Evolutionary conservation across 176 grass and related monocot species (phyloP).

Genomic region (Lolium multiflorum): DNA sequence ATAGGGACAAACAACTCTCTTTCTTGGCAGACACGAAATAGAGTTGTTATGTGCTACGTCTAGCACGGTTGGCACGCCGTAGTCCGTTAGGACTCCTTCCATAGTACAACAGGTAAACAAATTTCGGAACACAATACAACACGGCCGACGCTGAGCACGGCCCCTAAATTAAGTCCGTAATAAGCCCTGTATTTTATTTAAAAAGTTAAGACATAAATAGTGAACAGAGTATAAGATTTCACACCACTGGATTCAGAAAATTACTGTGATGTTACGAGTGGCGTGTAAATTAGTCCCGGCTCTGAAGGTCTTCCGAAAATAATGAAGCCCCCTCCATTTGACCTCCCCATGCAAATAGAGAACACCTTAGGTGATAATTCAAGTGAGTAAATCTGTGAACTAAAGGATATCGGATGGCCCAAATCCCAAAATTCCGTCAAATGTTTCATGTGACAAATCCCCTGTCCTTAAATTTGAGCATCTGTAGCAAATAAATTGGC

Average conservation of each 20-base stretch:
- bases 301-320: background rate
- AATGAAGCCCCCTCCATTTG: background rate
- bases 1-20: too few species aligned
- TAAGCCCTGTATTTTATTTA: background rate
- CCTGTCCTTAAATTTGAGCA: background rate
- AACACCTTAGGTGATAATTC: background rate
- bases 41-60: too few species aligned
- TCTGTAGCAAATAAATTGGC: background rate
- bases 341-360: background rate
- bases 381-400: background rate
- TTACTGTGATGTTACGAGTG: background rate
- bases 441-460: background rate
- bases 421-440: background rate
- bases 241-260: background rate
- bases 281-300: background rate
- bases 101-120: too few species aligned
- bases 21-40: too few species aligned
- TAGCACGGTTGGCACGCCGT: too few species aligned
- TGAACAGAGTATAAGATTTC: background rate
- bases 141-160: too few species aligned
- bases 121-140: too few species aligned
- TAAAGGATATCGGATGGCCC: background rate
- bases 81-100: too few species aligned
- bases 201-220: background rate
- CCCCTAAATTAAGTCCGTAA: background rate